Base-by-base conservation (phyloP, 768 basidiomycete species). In the Rhodotorula diobovata region DNA sequence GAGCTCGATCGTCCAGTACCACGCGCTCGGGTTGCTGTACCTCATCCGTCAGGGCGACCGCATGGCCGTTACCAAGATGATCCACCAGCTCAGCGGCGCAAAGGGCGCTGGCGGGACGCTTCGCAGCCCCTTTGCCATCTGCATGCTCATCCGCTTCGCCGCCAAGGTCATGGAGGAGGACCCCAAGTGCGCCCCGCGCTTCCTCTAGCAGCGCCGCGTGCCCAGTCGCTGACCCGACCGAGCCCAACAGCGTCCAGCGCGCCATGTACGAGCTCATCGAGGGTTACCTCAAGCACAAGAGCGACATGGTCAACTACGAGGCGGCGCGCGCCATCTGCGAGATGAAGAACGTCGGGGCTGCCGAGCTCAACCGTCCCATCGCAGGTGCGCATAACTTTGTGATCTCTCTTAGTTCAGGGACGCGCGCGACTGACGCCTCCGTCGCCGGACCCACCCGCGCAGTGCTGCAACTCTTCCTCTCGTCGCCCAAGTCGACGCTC, bases 141-240 rank as follows among this genome's bases (percentile, higher is more conserved):
- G 93, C 81, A 96, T 99, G 94, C 85, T 99, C 75, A 95, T 98
- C 80, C 88, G 95, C 37, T 97, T 93, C 82, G 93, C 95, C 21
- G 89, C 93, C n/a, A 98, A 97, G 82, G 91, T 97, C 60, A 93
- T 94, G 86, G 95, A 98, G 76, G 96, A 99, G 75, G 96, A 99
- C 81, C 90, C 91, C 20, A 98, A 98, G 96, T 98, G 80, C 74
- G 91, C 84, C n/a, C 59, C 25, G 3, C 2, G 7, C 15, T 34
- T 48, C 68, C 21, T 41, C 46, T 28, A 8, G 20, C 12, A 16
- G 34, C 35, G n/a, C n/a, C n/a, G n/a, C n/a, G n/a, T n/a, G n/a
- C n/a, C n/a, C n/a, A n/a, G 12, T n/a, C 30, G 23, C 45, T 35
- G 14, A 53, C 66, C 11, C 16, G 35, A 21, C 66, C 15, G 20